Base-by-base conservation (phyloP, 2,329 filamentous ascomycete species). In the Penicillium sp. region DNA sequence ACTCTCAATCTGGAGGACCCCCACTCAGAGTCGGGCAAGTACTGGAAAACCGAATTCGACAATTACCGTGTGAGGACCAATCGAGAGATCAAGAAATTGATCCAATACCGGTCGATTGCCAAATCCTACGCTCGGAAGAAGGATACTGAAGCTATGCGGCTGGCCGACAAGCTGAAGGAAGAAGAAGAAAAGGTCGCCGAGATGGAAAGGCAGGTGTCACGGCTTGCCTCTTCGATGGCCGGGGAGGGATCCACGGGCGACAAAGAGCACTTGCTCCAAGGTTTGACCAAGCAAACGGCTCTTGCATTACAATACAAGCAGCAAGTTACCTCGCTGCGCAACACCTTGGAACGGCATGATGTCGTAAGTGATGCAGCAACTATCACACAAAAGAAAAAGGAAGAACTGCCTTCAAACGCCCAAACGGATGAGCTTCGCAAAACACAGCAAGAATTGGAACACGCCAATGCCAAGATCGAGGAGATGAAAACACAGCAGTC, bases 41-140 rank as follows among this genome's bases (percentile, higher is more conserved):
- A 85, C 65, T 87, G 84, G 84, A 86, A 86, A 69, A 77, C 79
- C 12, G 81, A 86, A 60, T 86, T 84, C 64, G 82, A 86, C 54
- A 78, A 75, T 40, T 87, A 87, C 65, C 77, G 84, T 17, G 76
- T 78, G 23, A 82, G 79, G 48, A 86, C 84, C 37, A 81, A 84
- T 59, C 78, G 77, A 40, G 84, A 88, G 66, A 82, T 86, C 67
- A 84, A 81, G 68, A 85, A 83, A 64, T 75, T 88, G 49, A 80
- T 87, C 50, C 77, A 81, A 31, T 86, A 87, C 65, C 82, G 84
- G 58, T 81, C 82, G 48, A 74, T 82, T 27, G 82, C 83, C 19
- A 86, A 85, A 68, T 81, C 80, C 41, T 86, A 82, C 67, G 85
- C 85, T 17, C 80, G 77, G 59, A 83, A 84, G 66, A 86, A 86